Base-by-base conservation (phyloP, 305 asterid species). In the Solanum hybrid region DNA sequence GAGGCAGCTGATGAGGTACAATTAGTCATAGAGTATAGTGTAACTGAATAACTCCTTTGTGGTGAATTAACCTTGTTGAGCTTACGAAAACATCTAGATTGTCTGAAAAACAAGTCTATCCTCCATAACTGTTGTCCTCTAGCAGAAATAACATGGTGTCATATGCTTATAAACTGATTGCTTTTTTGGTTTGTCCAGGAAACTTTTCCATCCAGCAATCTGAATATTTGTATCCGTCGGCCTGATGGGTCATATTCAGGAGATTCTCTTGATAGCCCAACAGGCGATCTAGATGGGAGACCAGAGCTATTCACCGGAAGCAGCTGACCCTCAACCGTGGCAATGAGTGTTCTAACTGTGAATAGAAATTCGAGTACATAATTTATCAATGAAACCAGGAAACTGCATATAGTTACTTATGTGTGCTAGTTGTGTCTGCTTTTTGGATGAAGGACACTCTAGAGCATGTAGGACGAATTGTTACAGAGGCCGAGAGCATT, bases 181-280 rank as follows among this genome's bases (percentile, higher is more conserved):
- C 51, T 34, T 67, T 14, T 92, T 80, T 89, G 90, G 87, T 69
- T 82, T 67, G 78, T 33, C 57, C 93, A 97, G 99, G 99, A 95
- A 73, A 77, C 88, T 6, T 93, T 95, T 77, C 95, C 95, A n/a
- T 93, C 95, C 39, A 93, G 94, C 94, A 94, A 96, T 90, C 93
- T 95, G 91, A 96, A 95, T 36, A 92, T 95, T 20, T 96, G 94
- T 90, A 93, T 95, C 92, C 95, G 97, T 36, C 97, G 94, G 90
- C 94, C 96, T 12, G 98, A 95, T 91, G 99, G 99, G 31, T 94
- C 98, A 11, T 96, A 95, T 64, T 86, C 88, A 11, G 98, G 98
- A 85, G 98, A 95, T 90, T 93, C 97, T 89, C 94, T 95, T 76
- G 96, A 95, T 87, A 94, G 96, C 93, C 96, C 98, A 29, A 93